Evolutionary conservation across 1,284 basidiomycete species (phyloP), one percentile per base, ranked within the genome.

Genomic region (Pascua guehoae): DNA sequence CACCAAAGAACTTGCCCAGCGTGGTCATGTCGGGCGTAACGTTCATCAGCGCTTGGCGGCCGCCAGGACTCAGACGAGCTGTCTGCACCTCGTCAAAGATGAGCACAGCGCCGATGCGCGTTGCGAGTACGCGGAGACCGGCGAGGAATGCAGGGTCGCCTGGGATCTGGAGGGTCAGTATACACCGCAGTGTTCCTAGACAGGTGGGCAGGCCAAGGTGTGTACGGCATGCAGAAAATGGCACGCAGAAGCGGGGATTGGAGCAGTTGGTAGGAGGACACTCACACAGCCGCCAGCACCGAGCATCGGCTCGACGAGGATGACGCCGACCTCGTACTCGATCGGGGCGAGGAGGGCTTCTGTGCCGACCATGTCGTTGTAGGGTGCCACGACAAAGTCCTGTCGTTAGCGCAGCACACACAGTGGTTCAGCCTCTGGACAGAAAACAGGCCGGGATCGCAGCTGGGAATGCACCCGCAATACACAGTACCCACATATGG

Each of bases 41-140:
- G 8, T 46, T 51, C 10, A 68, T 54, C 15, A 66, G 49, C 11
- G 57, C 57, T 43, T 68, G 66, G 14, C 66, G 58, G 8, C 66
- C 66, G 17, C 66, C 62, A 12, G 40, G 12, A 12, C 41, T 36
- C 18, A 67, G 51, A 1, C 66, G 57, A 11, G 63, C 55, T 5
- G 66, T 67, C 65, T 78, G 81, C 43, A 82, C 81, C 67, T 82
- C 81, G 66, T 82, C 81, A 56, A 71, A 81, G 60, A 82, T 79
- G 45, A 82, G 65, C 45, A 80, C 69, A 0, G 80, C 78, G 1
- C 79, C 79, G 12, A 79, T 79, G 45, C 78, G 66, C 54, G 74
- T 73, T 49, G 79, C 79, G n/a, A 77, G 67, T 53, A 72, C 70
- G 16, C 80, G 68, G 7, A 82, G 64, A 0, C 73, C 77, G 11